Base-by-base conservation (phyloP, 805 yeast genomes). In the Pichia nanzhaoensis region DNA sequence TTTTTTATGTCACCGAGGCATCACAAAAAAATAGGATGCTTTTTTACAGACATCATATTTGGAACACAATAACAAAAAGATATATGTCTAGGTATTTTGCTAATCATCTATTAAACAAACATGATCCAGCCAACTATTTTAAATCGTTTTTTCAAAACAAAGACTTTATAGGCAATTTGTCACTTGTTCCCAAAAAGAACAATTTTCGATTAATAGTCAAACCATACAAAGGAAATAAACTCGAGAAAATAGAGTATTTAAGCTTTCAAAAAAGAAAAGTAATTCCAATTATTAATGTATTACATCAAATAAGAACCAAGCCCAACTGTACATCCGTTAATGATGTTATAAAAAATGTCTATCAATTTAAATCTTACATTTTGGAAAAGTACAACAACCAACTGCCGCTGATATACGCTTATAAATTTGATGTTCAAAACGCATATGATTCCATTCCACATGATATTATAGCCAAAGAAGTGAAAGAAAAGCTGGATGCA, bases 361-460 rank as follows among this genome's bases (percentile, higher is more conserved):
- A 58, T 6, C 32, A 52, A 0, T 84, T 68, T 53, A 74, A 69
- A 43, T 37, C 42, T 2, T 24, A 28, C 0, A 51, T 70, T 0
- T 6, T 55, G 1, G 27, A 43, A 4, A 44, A 49, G 9, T 42
- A 49, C 16, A 55, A 57, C 0, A 34, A 18, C 2, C 19, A 9
- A 14, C 14, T 71, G 4, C 77, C 77, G 0, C 41, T 51, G 1
- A 50, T 80, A 0, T 74, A 67, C 55, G 74, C 74, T 14, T 66
- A 84, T 21, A 86, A 84, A 52, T 84, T 87, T 60, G 98, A 90
- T 59, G 78, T 85, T 51, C 72, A 71, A 45, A 72, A 80, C 3
- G 88, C 96, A 45, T 90, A 78, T 59, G 97, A 91, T 55, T 74
- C 79, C 2, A 66, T 89, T 16, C 80, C 84, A 14, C 75, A 73